Evolutionary conservation across 768 basidiomycete species (phyloP), one percentile per base, ranked within the genome.

Genomic region (Russula earlei): DNA sequence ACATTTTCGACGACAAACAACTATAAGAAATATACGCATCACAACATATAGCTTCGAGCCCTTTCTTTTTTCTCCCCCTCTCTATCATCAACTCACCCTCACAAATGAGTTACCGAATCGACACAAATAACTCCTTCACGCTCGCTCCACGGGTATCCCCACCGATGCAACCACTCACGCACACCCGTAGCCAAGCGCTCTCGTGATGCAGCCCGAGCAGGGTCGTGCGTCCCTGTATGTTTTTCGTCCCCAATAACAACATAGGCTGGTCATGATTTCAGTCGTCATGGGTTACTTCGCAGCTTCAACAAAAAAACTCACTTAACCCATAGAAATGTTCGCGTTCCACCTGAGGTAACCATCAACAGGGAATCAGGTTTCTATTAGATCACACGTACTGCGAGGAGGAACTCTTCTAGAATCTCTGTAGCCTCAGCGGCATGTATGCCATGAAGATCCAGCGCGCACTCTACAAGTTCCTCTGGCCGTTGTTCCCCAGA

Each of bases 111-210:
- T 60, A 90, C 73, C 22, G 86, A 73, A 69, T 97, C 94, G 47
- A 96, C 81, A 68, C 88, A 93, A 52, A 96, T 80, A 49, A 91
- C 82, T 2, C 94, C 94, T 64, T 90, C 90, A 8, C 85, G 81
- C 68, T 96, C 94, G 69, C 79, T 87, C 94, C 93, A 96, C 17
- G 94, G 89, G 72, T 94, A 97, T 54, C 90, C 89, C 91, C 91
- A 97, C 53, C 87, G 81, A 63, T 92, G 88, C 44, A 97, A 70
- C 86, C 87, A 95, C 65, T 92, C 89, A 58, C 89, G 84, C 41
- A 96, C 85, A 10, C 88, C 90, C 2, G 88, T 80, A 12, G 89
- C 88, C 6, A 97, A 76, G 11, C 94, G 84, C 22, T 82, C 79
- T 50, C 89, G 83, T 8, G 90, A 90, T 3, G 90, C 82, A 25